Conservation (phyloP, 352 stramenopile genomes). For the Pythium rishiriense region DNA sequence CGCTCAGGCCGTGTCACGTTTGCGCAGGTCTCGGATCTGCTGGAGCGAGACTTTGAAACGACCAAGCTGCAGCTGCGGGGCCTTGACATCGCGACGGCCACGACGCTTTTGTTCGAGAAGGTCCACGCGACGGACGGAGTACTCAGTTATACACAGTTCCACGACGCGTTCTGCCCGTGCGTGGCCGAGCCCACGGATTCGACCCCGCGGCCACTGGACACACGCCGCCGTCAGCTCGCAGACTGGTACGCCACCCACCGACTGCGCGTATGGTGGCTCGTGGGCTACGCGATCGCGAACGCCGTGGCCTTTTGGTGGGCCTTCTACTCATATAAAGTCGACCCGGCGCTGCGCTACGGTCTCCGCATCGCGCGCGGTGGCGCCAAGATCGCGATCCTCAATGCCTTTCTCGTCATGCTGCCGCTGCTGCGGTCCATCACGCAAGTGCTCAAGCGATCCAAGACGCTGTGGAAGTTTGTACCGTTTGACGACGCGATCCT, state of each 20-base stretch:
- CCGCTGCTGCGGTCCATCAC: slow-evolving; percentile 9
- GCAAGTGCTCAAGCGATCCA: slow-evolving; percentile 6
- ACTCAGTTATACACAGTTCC: slow-evolving; percentile 1
- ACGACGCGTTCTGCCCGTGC: not conserved
- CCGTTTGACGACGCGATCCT: slow-evolving; percentile 6
- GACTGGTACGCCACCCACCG: slow-evolving; percentile 11
- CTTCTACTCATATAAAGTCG: slow-evolving; percentile 12
- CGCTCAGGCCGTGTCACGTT: not conserved
- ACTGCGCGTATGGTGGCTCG: slow-evolving; percentile 8
- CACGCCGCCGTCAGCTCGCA: not conserved
- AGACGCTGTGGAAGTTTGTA: slow-evolving; percentile 3
- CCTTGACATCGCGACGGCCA: not conserved
- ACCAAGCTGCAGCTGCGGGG: not conserved
- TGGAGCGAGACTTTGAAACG: not conserved
- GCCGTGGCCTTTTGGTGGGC: slow-evolving; percentile 8
- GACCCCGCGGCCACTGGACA: not conserved
- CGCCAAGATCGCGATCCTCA: slow-evolving; percentile 14
- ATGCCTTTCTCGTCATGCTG: slow-evolving; percentile 10
- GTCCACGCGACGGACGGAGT: not conserved
- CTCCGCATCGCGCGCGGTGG: slow-evolving; percentile 5
- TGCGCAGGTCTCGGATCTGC: not conserved
- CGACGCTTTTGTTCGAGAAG: not conserved
- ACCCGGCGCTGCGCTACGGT: slow-evolving; percentile 7
- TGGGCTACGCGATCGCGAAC: slow-evolving; percentile 6
- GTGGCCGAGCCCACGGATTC: not conserved